Percentiles rank a stretch among this genome's conserved stretches.
Evolutionary conservation across 441 rosid species (phyloP).

Genomic region (Erodium moschatum): DNA sequence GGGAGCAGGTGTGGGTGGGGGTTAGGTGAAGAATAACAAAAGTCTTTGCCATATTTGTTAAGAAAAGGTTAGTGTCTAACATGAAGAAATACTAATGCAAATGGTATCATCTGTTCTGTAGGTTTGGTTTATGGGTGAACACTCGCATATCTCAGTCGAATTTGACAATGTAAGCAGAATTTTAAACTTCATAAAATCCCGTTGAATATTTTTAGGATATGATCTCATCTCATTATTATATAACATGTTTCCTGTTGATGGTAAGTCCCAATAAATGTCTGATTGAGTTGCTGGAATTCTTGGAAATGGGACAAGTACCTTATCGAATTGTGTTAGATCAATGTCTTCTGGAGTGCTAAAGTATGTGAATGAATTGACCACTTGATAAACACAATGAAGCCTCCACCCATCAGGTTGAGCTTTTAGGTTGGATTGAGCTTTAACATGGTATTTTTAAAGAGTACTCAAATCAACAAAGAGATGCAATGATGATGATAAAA

Average conservation of each 20-base stretch:
- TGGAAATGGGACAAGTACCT: not conserved
- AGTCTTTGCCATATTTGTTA: not conserved
- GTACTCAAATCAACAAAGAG: conserved; percentile 41
- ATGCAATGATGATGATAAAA: conserved; percentile 51
- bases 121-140: conserved; percentile 89
- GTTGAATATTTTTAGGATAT: conserved; percentile 3
- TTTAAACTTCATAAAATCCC: conserved; percentile 7
- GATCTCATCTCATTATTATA: conserved; percentile 7
- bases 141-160: conserved; percentile 76
- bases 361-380: no score
- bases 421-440: no score
- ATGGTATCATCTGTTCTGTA: conserved; percentile 16
- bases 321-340: not conserved
- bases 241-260: conserved; percentile 1
- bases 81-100: not conserved
- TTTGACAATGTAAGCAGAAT: conserved; percentile 59
- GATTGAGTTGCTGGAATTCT: conserved; percentile 8
- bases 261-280: not conserved
- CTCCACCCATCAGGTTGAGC: no score
- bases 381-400: no score
- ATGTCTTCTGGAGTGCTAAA: no score
- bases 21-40: no score
- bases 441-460: no score
- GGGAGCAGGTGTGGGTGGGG: no score
- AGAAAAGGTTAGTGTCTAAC: not conserved